Base-by-base conservation (phyloP, 768 basidiomycete genomes). In the Suillus americanus region DNA sequence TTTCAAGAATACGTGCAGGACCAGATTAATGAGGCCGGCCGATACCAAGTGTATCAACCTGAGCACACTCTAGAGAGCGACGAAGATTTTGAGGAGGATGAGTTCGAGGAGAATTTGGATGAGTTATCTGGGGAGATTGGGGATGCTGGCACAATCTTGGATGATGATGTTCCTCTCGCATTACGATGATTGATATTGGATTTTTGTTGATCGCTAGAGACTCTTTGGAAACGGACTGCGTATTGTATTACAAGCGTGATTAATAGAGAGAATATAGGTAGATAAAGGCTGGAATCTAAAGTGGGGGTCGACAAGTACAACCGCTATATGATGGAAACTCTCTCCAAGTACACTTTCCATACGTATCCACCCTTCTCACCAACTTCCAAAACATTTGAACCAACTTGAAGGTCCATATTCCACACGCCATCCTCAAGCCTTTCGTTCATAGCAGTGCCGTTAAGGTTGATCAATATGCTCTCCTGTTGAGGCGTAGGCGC, bases 311-410 rank as follows among this genome's bases (percentile, higher is more conserved):
- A 50, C 61, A 23, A 25, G 40, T 18, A 23, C 57, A 5, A 57
- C 40, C 41, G 64, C 73, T 67, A 77, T 46, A 69, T 61, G 13
- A 65, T 53, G 25, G 69, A 63, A 65, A 78, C 64, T 50, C 86
- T 81, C 68, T 87, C 85, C 50, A 88, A 76, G 72, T 89, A 89
- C 28, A 90, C 79, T 74, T 88, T 91, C 90, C 90, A 92, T 30
- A 85, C 74, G 68, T 86, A 73, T 12, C 89, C 89, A 40, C 85
- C 87, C 69, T 82, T 83, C 78, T 90, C 89, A 40, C 91, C 90
- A 30, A 94, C 77, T 73, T 94, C 92, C 35, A 94, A 73, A 20
- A 86, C 76, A 68, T 85, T 90, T 5, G 79, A 69, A 16, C 92
- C 92, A 5, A 79, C 72, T 1, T 84, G 79, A 20, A 92, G 75